A percentile compares a stretch with the other conserved stretches of the same genome.
phyloP scores from a whole-genome alignment of 2,329 filamentous ascomycete genomes.

The Alternaria sp. region DNA sequence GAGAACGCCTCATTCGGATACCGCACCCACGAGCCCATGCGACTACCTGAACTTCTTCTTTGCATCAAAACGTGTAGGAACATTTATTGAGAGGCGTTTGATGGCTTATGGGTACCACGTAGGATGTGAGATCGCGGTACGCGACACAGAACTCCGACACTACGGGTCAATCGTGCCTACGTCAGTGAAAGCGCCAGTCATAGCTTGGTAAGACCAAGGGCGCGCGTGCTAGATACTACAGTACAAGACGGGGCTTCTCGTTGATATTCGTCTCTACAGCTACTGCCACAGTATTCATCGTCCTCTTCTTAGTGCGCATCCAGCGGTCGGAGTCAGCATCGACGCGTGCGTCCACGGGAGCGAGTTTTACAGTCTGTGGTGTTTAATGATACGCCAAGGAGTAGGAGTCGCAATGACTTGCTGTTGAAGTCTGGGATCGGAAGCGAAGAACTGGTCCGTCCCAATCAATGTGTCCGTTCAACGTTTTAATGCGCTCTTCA shows the following conservation, averaged over 20 bases:
- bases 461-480: background rate
- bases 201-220: background rate
- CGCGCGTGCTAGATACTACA: background rate
- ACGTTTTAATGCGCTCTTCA: background rate
- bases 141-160: background rate
- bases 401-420: background rate
- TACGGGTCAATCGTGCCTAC: background rate
- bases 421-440: background rate
- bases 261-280: background rate
- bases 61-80: background rate
- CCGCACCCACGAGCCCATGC: background rate
- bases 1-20: background rate
- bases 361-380: background rate
- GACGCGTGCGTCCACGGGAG: background rate
- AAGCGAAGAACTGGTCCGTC: background rate
- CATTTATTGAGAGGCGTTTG: conserved; percentile 3
- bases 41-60: background rate
- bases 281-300: background rate
- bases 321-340: background rate
- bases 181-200: background rate
- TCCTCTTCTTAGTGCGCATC: background rate
- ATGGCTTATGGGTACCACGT: conserved; percentile 8
- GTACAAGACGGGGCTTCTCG: background rate
- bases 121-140: background rate
- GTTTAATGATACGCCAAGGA: background rate